Conservation (phyloP, 2,329 filamentous ascomycete genomes). For the Drechslera avenae region DNA sequence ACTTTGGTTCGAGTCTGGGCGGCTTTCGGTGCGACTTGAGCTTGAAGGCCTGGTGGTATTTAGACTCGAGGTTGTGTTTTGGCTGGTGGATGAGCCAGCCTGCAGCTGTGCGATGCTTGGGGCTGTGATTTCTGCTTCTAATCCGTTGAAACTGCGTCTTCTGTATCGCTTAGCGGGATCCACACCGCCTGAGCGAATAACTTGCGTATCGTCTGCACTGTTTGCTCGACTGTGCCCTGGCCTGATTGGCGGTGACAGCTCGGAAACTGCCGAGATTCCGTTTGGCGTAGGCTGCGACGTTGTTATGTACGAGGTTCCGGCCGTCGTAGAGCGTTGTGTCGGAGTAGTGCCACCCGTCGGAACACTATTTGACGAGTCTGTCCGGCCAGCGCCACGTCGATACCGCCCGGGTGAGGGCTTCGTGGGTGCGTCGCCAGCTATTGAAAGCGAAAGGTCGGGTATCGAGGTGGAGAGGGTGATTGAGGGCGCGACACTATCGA, state of each 20-base stretch:
- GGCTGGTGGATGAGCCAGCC: constrained; percentile 13
- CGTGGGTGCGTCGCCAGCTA: constrained; percentile 62
- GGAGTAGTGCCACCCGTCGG: constrained; percentile 34
- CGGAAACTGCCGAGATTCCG: constrained; percentile 57
- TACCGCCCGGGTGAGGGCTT: constrained; percentile 85
- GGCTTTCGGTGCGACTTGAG: constrained; percentile 36
- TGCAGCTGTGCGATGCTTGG: constrained; percentile 24
- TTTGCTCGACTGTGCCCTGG: constrained; percentile 61
- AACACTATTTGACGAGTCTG: constrained; percentile 53
- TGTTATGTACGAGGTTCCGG: constrained; percentile 54
- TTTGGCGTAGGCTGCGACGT: constrained; percentile 61
- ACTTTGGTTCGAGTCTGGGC: constrained; percentile 42
- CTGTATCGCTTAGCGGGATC: constrained; percentile 78
- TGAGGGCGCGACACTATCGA: constrained; percentile 50
- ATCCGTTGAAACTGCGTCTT: constrained; percentile 79
- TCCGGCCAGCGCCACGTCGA: constrained; percentile 67
- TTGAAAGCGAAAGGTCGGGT: constrained; percentile 61
- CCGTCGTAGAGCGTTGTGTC: constrained; percentile 40
- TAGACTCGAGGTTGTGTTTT: constrained; percentile 19
- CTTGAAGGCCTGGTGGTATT: constrained; percentile 35
- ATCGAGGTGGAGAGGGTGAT: constrained; percentile 58
- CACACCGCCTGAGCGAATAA: constrained; percentile 61
- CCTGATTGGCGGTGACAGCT: constrained; percentile 30
- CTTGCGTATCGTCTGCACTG: constrained; percentile 72
- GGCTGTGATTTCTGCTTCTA: constrained; percentile 49